These are phyloP conservation scores for Boletus bicolor DNA, from an alignment of 768 basidiomycete genomes.

Conservation along the genomic window DNA sequence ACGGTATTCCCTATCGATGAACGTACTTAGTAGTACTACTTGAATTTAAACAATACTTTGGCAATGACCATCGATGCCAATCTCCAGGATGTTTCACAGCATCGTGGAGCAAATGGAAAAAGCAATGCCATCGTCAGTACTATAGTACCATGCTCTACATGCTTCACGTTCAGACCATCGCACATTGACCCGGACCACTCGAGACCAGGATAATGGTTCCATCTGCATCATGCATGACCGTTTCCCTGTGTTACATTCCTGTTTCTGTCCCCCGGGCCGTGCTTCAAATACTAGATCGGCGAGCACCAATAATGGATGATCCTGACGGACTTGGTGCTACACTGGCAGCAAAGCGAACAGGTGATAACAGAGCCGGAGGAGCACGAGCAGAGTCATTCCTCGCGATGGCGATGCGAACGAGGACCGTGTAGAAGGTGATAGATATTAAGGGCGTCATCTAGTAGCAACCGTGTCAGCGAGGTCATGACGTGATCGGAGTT, in stretches of 20 bases:
- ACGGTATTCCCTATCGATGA: rapidly evolving
- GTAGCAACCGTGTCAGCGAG: neutral
- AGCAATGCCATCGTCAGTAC: neutral
- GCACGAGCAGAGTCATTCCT: neutral
- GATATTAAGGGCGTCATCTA: slow-evolving; percentile 23
- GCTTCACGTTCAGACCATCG: too few species aligned
- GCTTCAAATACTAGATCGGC: slow-evolving; percentile 18
- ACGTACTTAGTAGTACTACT: too few species aligned
- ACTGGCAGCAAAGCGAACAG: slow-evolving; percentile 15
- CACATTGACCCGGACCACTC: neutral
- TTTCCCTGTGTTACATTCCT: neutral
- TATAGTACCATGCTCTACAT: neutral
- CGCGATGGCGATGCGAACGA: slow-evolving; percentile 20
- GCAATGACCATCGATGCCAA: neutral
- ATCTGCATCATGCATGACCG: neutral
- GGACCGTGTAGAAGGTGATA: slow-evolving; percentile 15
- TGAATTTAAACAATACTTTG: neutral
- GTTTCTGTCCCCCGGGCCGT: neutral
- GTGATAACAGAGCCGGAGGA: slow-evolving; percentile 1
- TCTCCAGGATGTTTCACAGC: neutral
- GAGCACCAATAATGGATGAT: neutral
- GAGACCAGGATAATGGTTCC: neutral
- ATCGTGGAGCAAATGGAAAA: neutral
- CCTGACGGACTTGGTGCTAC: slow-evolving; percentile 4
- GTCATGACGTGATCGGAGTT: neutral